These are phyloP conservation scores for Ophiostoma sp. DNA, from an alignment of 2,329 filamentous ascomycete species.

Conservation along the genomic window DNA sequence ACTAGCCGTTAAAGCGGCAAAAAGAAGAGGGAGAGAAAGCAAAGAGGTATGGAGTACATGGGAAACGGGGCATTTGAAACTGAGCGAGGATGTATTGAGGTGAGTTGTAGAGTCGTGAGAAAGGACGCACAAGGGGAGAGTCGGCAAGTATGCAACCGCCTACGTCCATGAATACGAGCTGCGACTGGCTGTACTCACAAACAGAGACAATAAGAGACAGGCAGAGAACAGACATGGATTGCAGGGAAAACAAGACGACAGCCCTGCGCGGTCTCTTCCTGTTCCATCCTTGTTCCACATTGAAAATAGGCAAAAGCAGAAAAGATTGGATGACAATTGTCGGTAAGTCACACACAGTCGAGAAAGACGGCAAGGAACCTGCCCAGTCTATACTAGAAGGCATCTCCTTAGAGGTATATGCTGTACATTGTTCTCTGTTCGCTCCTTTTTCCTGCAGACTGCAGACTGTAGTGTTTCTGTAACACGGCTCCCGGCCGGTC, in stretches of 20 bases:
- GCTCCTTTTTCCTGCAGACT: background rate
- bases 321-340: background rate
- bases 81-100: background rate
- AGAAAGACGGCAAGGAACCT: background rate
- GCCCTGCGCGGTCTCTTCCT: constrained; percentile 2
- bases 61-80: background rate
- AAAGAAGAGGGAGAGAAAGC: background rate
- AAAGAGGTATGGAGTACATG: background rate
- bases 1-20: background rate
- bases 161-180: background rate
- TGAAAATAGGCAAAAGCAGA: constrained; percentile 25
- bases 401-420: background rate
- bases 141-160: background rate
- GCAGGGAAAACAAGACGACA: background rate
- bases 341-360: background rate
- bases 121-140: background rate
- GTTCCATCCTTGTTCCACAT: constrained; percentile 30
- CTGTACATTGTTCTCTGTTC: background rate
- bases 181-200: background rate
- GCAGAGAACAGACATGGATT: background rate
- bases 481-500: constrained; percentile 15
- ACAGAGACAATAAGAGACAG: background rate
- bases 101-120: background rate
- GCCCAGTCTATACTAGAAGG: background rate
- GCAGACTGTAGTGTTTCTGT: constrained; percentile 11